Evolutionary conservation across 305 asterid species (phyloP), one percentile per base, ranked within the genome.

Genomic region (Caryopteris hybrid): DNA sequence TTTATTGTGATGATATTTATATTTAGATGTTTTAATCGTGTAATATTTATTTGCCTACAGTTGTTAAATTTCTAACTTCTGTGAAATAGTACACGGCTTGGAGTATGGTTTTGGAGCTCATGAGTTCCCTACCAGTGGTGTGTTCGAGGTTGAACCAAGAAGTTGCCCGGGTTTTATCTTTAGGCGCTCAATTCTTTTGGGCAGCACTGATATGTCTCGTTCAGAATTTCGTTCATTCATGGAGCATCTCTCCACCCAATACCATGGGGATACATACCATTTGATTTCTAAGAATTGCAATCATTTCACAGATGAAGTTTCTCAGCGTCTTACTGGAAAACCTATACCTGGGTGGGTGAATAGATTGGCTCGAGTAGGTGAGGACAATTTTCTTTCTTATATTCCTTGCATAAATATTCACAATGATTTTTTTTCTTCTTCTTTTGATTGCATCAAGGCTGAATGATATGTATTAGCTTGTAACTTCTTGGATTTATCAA

Each of bases 71-170:
- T 69, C 29, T 38, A 41, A 67, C 34, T 61, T 64, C 66, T 53
- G 9, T 69, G 63, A 59, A 73, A 70, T 74, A 94, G 99, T 81
- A 47, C 95, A 94, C 82, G 98, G 87, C 66, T 54, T 82, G 85
- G 99, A 94, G 58, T 94, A 87, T 76, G 98, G 95, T 23, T 94
- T 78, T 79, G 99, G 99, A 75, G 98, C 99, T 69, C 99, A 91
- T 58, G 98, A 94, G 67, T 94, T 79, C 76, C 74, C 96, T 70
- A 69, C 89, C 56, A 94, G 98, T 79, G 98, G 98, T 67, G 93
- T 94, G 74, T 94, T 94, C 64, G 97, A 94, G 85, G 98, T 94
- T 66, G 96, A 94, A 78, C 99, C 99, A 42, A 86, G 80, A 81
- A 82, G 96, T 74, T 94, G 99, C 79, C 98, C 99, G 16, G 99